These are phyloP conservation scores for Misopates orontium DNA, from an alignment of 257 asterid genomes.

Conservation along the genomic window DNA sequence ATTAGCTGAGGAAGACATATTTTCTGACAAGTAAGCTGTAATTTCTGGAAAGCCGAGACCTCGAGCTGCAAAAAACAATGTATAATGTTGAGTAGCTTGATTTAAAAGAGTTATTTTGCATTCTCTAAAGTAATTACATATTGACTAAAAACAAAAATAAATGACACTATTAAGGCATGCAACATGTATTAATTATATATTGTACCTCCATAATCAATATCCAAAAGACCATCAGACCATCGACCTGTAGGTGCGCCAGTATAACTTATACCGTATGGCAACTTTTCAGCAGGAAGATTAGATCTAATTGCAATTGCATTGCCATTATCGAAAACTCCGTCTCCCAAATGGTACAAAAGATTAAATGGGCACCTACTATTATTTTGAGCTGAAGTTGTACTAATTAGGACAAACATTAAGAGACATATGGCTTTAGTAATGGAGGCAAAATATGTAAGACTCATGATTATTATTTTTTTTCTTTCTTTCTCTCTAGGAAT, in stretches of 20 bases:
- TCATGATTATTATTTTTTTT: too few relatives aligned
- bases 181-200: not conserved
- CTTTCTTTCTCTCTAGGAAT: too few relatives aligned
- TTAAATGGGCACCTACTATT: not conserved
- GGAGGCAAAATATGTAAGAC: too few relatives aligned
- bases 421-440: not conserved
- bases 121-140: too few relatives aligned
- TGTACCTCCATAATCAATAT: not conserved
- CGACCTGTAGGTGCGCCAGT: not conserved
- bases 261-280: not conserved
- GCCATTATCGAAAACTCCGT: not conserved
- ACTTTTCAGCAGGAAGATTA: not conserved
- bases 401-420: not conserved
- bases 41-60: slow-evolving; percentile 13
- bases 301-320: not conserved
- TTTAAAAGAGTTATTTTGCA: too few relatives aligned
- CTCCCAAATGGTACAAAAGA: not conserved
- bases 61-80: not conserved
- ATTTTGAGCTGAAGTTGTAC: not conserved
- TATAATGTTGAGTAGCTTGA: too few relatives aligned
- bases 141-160: too few relatives aligned
- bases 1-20: not conserved
- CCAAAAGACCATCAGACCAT: not conserved
- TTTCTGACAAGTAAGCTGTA: slow-evolving; percentile 1
- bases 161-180: too few relatives aligned